Conservation (phyloP, 768 basidiomycete genomes). For the Psilocybe sp. region DNA sequence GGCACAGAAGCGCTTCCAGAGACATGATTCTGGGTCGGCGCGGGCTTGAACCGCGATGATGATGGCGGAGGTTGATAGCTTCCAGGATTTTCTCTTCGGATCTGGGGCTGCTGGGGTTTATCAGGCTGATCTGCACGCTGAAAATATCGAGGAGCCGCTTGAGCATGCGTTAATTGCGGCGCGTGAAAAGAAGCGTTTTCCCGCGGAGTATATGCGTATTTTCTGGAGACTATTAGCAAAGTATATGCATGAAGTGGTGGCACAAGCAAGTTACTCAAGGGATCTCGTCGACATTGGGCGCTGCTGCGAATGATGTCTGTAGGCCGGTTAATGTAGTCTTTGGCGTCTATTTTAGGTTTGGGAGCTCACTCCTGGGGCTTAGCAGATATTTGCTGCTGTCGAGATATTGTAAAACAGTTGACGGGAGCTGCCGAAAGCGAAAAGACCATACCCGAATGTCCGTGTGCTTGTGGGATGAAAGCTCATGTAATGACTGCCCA, state of each 20-base stretch:
- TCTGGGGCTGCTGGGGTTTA: conserved; percentile 19
- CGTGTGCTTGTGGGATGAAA: conserved; percentile 26
- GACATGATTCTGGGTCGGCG: conserved; percentile 8
- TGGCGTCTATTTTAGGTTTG: neutral
- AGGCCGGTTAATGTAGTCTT: neutral
- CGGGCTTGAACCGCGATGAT: conserved; percentile 18
- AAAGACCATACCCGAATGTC: conserved; percentile 6
- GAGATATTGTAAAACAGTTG: neutral
- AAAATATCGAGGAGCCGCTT: conserved; percentile 37
- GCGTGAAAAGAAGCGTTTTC: conserved; percentile 38
- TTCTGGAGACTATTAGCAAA: conserved; percentile 35
- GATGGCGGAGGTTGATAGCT: conserved; percentile 1
- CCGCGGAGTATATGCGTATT: conserved; percentile 63
- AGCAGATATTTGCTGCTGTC: conserved; percentile 47
- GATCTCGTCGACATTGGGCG: conserved; percentile 47
- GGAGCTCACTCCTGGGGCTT: conserved; percentile 43
- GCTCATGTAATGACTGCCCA: conserved; percentile 49
- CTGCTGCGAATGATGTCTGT: conserved; percentile 15
- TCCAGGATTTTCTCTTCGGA: conserved; percentile 8
- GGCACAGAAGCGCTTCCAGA: conserved; percentile 15
- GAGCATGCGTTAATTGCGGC: conserved; percentile 39
- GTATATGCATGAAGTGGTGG: conserved; percentile 9
- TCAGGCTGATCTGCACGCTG: conserved; percentile 27
- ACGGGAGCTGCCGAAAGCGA: neutral
- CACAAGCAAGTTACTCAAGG: conserved; percentile 23